These are phyloP conservation scores for Coelastrella sp. DNA, from an alignment of 139 green algal species.

Conservation along the genomic window DNA sequence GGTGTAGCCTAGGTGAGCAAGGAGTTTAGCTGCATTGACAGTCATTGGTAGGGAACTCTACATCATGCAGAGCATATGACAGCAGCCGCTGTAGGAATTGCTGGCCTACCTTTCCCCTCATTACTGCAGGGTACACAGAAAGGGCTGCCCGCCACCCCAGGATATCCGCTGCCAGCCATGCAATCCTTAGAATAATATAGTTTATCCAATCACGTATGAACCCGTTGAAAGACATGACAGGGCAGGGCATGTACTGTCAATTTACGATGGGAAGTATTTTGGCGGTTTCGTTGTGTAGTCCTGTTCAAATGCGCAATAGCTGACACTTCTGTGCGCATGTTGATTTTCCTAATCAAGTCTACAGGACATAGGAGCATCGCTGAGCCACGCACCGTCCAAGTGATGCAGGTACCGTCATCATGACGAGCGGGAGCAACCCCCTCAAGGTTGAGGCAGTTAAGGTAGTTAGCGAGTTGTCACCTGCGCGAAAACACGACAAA, in stretches of 20 bases:
- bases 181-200: background rate
- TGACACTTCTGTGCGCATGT: background rate
- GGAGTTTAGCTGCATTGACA: too few species aligned
- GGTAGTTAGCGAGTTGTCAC: too few species aligned
- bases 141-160: constrained; percentile 30
- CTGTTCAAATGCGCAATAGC: background rate
- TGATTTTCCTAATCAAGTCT: background rate
- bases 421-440: background rate
- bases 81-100: too few species aligned
- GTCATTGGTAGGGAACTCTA: too few species aligned
- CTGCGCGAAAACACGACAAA: too few species aligned
- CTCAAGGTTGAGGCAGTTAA: too few species aligned
- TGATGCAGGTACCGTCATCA: background rate
- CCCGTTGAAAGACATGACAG: background rate
- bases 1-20: too few species aligned
- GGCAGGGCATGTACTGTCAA: background rate
- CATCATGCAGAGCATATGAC: too few species aligned
- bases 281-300: background rate
- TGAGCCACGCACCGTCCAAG: background rate
- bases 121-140: constrained; percentile 23
- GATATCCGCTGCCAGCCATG: constrained; percentile 26
- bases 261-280: background rate
- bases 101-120: background rate
- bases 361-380: background rate
- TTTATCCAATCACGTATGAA: background rate